phyloP scores from a whole-genome alignment of 179 eudicot species.

The Heliamphora pulchella region DNA sequence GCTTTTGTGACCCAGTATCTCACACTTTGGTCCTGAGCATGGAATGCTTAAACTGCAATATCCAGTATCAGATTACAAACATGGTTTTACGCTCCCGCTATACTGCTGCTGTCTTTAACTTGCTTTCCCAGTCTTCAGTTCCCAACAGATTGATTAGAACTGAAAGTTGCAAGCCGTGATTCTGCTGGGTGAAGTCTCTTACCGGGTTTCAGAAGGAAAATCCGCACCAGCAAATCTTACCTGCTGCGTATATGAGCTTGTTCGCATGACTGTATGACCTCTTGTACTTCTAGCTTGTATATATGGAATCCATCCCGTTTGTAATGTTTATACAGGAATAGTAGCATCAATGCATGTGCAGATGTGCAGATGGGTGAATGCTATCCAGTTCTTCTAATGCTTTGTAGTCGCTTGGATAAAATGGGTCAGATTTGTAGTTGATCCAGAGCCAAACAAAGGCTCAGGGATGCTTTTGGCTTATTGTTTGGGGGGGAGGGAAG shows the following conservation, averaged over 20 bases:
- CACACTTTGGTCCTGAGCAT: background rate
- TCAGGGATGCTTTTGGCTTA: too few species aligned
- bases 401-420: background rate
- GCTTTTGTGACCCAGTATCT: background rate
- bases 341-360: background rate
- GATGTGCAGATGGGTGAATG: background rate
- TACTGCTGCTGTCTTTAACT: background rate
- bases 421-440: background rate
- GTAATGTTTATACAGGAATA: background rate
- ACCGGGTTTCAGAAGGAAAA: background rate
- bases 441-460: background rate
- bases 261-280: background rate
- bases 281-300: background rate
- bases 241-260: background rate
- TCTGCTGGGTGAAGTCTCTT: background rate
- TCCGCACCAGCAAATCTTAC: background rate
- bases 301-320: constrained; percentile 2
- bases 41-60: background rate
- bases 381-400: background rate
- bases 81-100: background rate
- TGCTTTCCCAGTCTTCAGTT: background rate
- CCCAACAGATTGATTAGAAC: background rate
- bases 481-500: too few species aligned
- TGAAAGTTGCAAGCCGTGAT: background rate
- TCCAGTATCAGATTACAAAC: background rate